Evolutionary conservation across 192 early-diverging fungal species (phyloP), one percentile per base, ranked within the genome.

Genomic region (Linnemannia zychae): DNA sequence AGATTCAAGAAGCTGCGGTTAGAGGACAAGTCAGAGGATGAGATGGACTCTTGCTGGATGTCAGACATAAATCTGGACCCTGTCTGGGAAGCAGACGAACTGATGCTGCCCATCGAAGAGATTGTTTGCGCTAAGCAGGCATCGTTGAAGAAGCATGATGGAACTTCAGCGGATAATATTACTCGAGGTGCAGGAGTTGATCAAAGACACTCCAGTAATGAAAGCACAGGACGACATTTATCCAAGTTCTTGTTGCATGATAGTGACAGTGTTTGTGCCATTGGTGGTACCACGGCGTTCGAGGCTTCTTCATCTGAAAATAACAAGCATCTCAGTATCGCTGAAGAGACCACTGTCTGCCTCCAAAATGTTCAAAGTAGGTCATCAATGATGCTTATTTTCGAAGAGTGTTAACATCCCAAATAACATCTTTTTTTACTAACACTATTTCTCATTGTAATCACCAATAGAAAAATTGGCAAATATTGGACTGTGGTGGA

Each of bases 1-100:
- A 79, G 87, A 37, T 91, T 98, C 75, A 93, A 90, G 71, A 86
- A 92, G 67, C 87, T 94, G 11, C 91, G 92, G 46, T 33, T 94
- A n/a, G 95, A 92, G 76, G 91, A 91, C 33, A 99, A 98, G 47
- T 52, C 63, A 44, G 72, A 79, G 5, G 82, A 84, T 47, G 82
- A 86, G 18, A 65, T 87, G 72, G 75, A 82, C 46, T 20, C 79
- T 37, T 66, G 44, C 53, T 87, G 80, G 78, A 77, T 71, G 31
- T 40, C 76, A 13, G 82, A 84, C 28, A 67, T 84, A 57, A 84
- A 84, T 48, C 34, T 84, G 52, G 46, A 70, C 20, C 82, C 82
- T 40, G 36, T 78, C 7, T 84, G 82, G 82, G 72, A 71, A 16
- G 82, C 82, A 7, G 82, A 84, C 50, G 69, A 73, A 22, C 48